These are phyloP conservation scores for Mycena rebaudengoi DNA, from an alignment of 768 basidiomycete species.

Conservation along the genomic window DNA sequence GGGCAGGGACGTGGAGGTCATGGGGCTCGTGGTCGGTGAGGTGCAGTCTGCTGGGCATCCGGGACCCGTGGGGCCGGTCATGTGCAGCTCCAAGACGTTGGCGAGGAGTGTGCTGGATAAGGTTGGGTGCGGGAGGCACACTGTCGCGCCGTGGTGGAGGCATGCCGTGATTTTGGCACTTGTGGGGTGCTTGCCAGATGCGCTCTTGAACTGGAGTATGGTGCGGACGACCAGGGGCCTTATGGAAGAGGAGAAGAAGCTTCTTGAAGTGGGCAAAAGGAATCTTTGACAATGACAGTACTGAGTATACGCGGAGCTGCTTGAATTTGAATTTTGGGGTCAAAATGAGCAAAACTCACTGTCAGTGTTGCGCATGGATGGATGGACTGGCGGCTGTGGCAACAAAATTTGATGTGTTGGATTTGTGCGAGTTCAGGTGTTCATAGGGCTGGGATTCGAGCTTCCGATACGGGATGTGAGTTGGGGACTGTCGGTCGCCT, in stretches of 20 bases:
- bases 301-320: no score
- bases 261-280: not conserved
- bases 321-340: no score
- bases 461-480: no score
- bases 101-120: not conserved
- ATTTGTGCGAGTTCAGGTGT: no score
- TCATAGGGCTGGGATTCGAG: no score
- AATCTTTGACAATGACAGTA: no score
- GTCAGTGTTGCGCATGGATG: no score
- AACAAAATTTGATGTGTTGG: no score
- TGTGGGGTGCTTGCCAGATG: not conserved
- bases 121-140: slow-evolving; percentile 9
- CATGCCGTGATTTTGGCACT: not conserved
- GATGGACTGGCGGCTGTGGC: no score
- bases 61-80: not conserved
- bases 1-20: slow-evolving; percentile 1
- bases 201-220: not conserved
- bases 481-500: no score
- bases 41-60: not conserved
- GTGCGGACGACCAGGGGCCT: not conserved
- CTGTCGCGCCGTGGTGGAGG: not conserved
- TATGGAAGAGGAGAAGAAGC: not conserved
- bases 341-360: no score
- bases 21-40: not conserved
- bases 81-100: not conserved